Conservation (phyloP, 2,329 filamentous ascomycete species). For the Hypoxylon sp. region DNA sequence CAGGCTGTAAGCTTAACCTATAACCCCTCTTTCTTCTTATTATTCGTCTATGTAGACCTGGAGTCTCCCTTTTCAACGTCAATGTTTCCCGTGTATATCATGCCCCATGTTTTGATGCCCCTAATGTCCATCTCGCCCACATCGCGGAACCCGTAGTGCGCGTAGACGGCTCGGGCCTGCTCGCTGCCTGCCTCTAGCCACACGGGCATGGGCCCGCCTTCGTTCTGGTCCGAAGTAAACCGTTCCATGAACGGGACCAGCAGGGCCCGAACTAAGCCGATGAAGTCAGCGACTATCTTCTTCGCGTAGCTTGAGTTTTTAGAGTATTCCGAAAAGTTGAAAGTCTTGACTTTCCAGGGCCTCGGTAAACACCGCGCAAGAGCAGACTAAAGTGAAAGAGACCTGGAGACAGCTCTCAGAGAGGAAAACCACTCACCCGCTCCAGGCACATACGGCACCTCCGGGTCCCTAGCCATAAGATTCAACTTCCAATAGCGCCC, state of each 20-base stretch:
- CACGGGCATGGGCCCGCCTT: slow-evolving; percentile 28
- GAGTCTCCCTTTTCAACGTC: neutral
- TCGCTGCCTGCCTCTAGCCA: slow-evolving; percentile 31
- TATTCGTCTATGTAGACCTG: neutral
- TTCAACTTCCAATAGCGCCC: slow-evolving; percentile 33
- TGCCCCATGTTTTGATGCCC: slow-evolving; percentile 29
- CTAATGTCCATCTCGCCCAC: slow-evolving; percentile 17
- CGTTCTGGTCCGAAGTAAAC: slow-evolving; percentile 21
- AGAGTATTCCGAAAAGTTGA: too few species aligned
- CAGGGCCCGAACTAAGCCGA: slow-evolving; percentile 25
- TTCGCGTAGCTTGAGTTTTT: neutral
- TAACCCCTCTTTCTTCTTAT: neutral
- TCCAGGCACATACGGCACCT: slow-evolving; percentile 24
- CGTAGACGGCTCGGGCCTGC: slow-evolving; percentile 25
- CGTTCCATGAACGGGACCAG: slow-evolving; percentile 30
- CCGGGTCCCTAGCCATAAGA: slow-evolving; percentile 35
- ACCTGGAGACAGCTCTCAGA: neutral
- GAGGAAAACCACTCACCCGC: slow-evolving; percentile 22
- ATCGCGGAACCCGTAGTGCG: slow-evolving; percentile 30
- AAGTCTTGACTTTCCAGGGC: too few species aligned
- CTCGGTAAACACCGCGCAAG: too few species aligned
- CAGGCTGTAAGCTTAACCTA: neutral
- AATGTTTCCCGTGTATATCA: slow-evolving; percentile 33
- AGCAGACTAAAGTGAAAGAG: too few species aligned
- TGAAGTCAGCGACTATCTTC: neutral